A percentile compares a stretch with the other conserved stretches of the same genome.
These are phyloP conservation scores for Cyclocybe cylindracea DNA, from an alignment of 768 basidiomycete genomes.

Conservation along the genomic window DNA sequence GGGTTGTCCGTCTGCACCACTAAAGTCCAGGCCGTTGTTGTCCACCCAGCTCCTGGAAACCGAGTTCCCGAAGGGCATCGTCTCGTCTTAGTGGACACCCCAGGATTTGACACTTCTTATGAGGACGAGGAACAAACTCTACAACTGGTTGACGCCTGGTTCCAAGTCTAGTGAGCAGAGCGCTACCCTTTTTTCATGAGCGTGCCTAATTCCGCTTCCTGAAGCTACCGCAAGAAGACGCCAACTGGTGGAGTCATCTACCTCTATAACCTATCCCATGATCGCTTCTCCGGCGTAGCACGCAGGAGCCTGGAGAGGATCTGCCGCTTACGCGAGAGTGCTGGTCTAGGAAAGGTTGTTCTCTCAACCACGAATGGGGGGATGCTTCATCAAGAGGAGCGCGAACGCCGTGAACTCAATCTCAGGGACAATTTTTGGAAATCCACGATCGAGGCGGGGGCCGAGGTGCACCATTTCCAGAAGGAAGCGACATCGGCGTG, in stretches of 20 bases:
- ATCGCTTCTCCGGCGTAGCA: not conserved
- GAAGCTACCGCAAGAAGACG: constrained; percentile 1
- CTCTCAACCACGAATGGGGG: not conserved
- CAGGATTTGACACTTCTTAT: constrained; percentile 4
- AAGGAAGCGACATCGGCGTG: not conserved
- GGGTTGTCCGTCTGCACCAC: constrained; percentile 3
- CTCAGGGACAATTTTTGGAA: not conserved
- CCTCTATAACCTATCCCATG: constrained; percentile 2
- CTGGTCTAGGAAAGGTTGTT: not conserved
- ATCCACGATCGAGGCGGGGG: not conserved
- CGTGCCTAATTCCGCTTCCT: not conserved
- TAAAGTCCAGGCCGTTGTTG: not conserved
- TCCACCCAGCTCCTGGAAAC: not conserved
- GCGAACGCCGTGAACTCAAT: not conserved
- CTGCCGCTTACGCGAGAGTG: not conserved
- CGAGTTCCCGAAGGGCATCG: not conserved
- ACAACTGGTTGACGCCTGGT: not conserved
- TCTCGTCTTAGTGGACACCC: constrained; percentile 10
- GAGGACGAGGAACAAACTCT: constrained; percentile 2
- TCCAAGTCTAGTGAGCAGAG: not conserved
- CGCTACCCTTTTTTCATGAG: not conserved
- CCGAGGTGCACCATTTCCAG: not conserved
- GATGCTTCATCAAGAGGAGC: not conserved
- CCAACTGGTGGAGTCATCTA: constrained; percentile 1
- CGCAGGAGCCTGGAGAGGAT: constrained; percentile 4